Evolutionary conservation across 2,329 filamentous ascomycete species (phyloP), one percentile per base, ranked within the genome.

Genomic region (Neonectria coccinea): DNA sequence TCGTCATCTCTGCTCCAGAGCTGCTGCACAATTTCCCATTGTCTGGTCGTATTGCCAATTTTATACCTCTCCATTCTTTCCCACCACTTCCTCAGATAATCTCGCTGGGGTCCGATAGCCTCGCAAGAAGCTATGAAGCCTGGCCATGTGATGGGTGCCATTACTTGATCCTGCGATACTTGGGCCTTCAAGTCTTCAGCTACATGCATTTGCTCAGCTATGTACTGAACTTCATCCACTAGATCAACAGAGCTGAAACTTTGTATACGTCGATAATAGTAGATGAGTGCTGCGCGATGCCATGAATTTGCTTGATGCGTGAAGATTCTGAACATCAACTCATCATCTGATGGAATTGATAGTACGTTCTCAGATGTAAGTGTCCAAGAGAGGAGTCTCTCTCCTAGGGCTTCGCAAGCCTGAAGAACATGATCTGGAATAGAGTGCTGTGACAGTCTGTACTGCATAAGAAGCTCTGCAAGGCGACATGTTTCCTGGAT

Each of bases 11-110:
- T 58, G 18, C 42, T 36, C 65, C 65, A 67, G 7, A 67, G 27
- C n/a, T 59, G 14, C 22, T 62, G 62, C 2, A 67, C 44, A 45
- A 67, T 62, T 9, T 47, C 51, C 65, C 65, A 67, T 29, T 67
- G 65, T 16, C 51, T 65, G 11, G 20, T 33, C 9, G 56, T 55
- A 36, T 62, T 65, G 9, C 54, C 65, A 42, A 67, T 67, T 9
- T 58, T 62, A 9, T 67, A 67, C 7, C 22, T n/a, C n/a, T 56
- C 27, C 14, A 62, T 48, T 7, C 55, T 36, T n/a, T 62, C 44
- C 65, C 65, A 67, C 65, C 65, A 67, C 12, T 18, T 50, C 33
- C 29, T 57, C 39, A 59, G 56, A 6, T 41, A 39, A 12, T 65
- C 54, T 11, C 65, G 57, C 5, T 53, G 44, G 2, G 18, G 18